A percentile compares a stretch with the other conserved stretches of the same genome.
Evolutionary conservation across 2,329 filamentous ascomycete genomes (phyloP).

Genomic region (Penicillium sp.): DNA sequence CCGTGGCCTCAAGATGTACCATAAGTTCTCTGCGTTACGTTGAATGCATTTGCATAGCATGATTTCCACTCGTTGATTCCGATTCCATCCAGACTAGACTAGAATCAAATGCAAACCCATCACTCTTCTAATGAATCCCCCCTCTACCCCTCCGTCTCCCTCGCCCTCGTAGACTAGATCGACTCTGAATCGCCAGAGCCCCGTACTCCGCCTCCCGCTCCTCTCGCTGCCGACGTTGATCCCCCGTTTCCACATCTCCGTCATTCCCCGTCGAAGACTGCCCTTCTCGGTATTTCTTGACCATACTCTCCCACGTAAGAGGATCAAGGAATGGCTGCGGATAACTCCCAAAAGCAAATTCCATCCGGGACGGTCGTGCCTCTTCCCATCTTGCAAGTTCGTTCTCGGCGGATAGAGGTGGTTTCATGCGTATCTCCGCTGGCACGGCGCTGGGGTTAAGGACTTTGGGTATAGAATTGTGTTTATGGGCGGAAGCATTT

Average conservation of each 20-base stretch:
- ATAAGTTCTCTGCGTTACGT: constrained; percentile 12
- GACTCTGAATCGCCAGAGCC: constrained; percentile 30
- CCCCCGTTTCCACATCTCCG: constrained; percentile 10
- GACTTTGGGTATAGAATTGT: constrained; percentile 6
- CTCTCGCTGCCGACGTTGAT: constrained; percentile 15
- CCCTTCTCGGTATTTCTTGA: constrained; percentile 8
- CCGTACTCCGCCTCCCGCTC: constrained; percentile 29
- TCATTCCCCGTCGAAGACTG: too few species aligned
- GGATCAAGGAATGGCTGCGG: constrained; percentile 40
- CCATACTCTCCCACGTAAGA: constrained; percentile 28
- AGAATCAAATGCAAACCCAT: too few species aligned
- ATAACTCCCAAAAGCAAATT: constrained; percentile 30
- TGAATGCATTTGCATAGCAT: constrained; percentile 4
- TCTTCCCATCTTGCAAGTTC: neutral
- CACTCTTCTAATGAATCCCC: neutral
- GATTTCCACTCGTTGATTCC: too few species aligned
- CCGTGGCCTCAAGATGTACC: constrained; percentile 15
- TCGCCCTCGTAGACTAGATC: constrained; percentile 20
- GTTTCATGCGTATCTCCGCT: constrained; percentile 16
- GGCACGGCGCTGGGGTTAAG: constrained; percentile 24
- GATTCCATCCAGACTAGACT: too few species aligned
- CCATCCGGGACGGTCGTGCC: constrained; percentile 14
- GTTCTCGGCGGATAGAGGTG: constrained; percentile 1
- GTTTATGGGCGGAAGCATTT: constrained; percentile 1
- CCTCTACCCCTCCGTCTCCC: constrained; percentile 9